phyloP scores from a whole-genome alignment of 768 basidiomycete genomes.

The Leccinellum luteum region DNA sequence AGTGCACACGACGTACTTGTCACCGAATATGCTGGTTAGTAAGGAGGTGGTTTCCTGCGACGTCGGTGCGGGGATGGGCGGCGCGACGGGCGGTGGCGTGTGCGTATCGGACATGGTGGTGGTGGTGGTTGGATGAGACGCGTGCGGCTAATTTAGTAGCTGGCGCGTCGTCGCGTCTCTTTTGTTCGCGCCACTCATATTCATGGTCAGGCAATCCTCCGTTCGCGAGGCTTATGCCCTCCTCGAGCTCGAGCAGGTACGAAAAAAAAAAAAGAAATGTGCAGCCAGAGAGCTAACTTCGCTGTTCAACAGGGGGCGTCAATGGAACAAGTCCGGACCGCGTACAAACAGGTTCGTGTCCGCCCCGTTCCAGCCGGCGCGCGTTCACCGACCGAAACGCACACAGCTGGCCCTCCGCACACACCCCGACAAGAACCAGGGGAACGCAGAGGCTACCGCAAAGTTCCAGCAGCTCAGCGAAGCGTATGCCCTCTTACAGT shows the following conservation, averaged over 20 bases:
- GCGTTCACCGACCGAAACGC: background rate
- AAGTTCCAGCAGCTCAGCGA: slow-evolving; percentile 69
- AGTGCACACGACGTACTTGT: slow-evolving; percentile 58
- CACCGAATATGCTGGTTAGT: slow-evolving; percentile 44
- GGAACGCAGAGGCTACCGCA: slow-evolving; percentile 60
- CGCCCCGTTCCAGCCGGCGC: background rate
- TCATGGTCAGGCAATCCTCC: slow-evolving; percentile 38
- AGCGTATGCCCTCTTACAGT: slow-evolving; percentile 61
- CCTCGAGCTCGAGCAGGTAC: slow-evolving; percentile 57
- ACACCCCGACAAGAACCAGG: slow-evolving; percentile 77
- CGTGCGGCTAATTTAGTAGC: slow-evolving; percentile 15
- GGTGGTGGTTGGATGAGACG: background rate
- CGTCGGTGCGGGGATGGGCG: slow-evolving; percentile 2
- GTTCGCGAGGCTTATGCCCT: slow-evolving; percentile 38
- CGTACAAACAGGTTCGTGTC: slow-evolving; percentile 62
- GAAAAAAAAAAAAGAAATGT: no score
- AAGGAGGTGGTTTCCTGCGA: slow-evolving; percentile 27
- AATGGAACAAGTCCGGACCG: slow-evolving; percentile 60
- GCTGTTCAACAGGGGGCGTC: slow-evolving; percentile 47
- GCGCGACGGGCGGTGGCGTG: background rate
- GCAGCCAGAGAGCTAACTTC: slow-evolving; percentile 9
- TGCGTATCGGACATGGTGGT: slow-evolving; percentile 10
- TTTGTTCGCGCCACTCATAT: slow-evolving; percentile 9
- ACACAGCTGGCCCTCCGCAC: slow-evolving; percentile 58
- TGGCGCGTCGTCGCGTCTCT: slow-evolving; percentile 30